A percentile compares a stretch with the other conserved stretches of the same genome.
Evolutionary conservation across 192 early-diverging fungal genomes (phyloP).

Genomic region (Rhizophagus clarus): DNA sequence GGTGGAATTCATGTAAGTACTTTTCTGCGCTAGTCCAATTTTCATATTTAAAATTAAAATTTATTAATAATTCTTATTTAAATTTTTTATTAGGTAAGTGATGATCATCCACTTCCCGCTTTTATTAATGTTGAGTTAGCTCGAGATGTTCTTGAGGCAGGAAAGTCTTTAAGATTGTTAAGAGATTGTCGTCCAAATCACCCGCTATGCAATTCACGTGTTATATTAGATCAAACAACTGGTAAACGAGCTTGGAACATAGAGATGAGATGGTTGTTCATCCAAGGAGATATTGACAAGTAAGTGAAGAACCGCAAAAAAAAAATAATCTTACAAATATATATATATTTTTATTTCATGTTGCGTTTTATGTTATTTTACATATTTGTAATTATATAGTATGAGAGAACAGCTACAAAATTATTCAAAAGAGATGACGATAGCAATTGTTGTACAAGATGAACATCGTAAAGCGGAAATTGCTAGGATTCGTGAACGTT

Average conservation of each 20-base stretch:
- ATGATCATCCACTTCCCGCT: conserved; percentile 26
- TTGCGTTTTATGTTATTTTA: neutral
- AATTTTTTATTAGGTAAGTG: conserved; percentile 23
- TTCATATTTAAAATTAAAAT: neutral
- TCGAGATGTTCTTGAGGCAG: conserved; percentile 38
- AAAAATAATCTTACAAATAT: neutral
- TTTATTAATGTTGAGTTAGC: conserved; percentile 36
- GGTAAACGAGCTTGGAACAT: neutral
- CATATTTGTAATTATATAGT: conserved; percentile 1
- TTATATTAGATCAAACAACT: conserved; percentile 16
- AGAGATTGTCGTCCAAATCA: conserved; percentile 33
- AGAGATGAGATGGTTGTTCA: conserved; percentile 29
- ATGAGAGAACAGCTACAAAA: conserved; percentile 28
- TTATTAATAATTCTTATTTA: neutral
- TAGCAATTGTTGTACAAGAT: conserved; percentile 19
- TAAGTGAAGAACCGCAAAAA: neutral
- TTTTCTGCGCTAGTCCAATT: neutral
- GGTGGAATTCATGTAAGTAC: neutral
- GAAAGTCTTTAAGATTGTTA: conserved; percentile 40
- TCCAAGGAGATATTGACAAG: conserved; percentile 28
- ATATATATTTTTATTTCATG: neutral
- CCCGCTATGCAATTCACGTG: conserved; percentile 28
- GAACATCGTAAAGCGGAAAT: conserved; percentile 1
- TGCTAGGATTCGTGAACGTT: neutral
- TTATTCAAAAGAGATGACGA: conserved; percentile 10